Percentiles rank a stretch among this genome's conserved stretches.
These are phyloP conservation scores for Pythium myriotylum DNA, from an alignment of 352 stramenopile species.

Conservation along the genomic window DNA sequence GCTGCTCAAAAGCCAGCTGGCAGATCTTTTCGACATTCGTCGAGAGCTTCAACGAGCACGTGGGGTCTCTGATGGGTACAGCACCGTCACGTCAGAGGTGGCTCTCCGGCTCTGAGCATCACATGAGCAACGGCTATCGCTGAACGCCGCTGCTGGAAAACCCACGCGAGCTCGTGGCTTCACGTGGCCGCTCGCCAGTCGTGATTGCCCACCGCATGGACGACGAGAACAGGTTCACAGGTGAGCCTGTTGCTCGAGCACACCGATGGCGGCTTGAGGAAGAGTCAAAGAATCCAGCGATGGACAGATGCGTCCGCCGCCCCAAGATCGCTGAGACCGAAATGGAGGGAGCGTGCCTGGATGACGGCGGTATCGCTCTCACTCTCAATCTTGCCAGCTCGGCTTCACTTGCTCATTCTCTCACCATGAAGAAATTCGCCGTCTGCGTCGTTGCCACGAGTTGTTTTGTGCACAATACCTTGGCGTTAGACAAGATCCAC, in stretches of 20 bases:
- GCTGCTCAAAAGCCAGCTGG: conserved; percentile 8
- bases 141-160: conserved; percentile 16
- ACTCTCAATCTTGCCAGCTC: neutral
- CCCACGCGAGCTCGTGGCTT: conserved; percentile 4
- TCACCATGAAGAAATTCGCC: conserved; percentile 11
- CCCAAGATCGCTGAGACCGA: neutral
- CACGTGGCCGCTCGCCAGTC: conserved; percentile 5
- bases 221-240: conserved; percentile 14
- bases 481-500: conserved; percentile 14
- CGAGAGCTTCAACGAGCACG: conserved; percentile 3
- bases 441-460: neutral
- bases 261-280: conserved; percentile 4
- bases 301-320: conserved; percentile 1
- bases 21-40: neutral
- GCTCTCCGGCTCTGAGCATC: conserved; percentile 7
- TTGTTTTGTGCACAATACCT: neutral
- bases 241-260: conserved; percentile 11
- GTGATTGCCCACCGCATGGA: conserved; percentile 8
- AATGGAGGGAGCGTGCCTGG: neutral
- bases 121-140: neutral
- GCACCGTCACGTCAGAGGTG: neutral
- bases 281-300: conserved; percentile 21
- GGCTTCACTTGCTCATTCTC: conserved; percentile 1
- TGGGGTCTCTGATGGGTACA: conserved; percentile 4
- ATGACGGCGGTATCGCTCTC: neutral